Evolutionary conservation across 1,284 basidiomycete species (phyloP), one percentile per base, ranked within the genome.

Genomic region (Pisolithus thermaeus): DNA sequence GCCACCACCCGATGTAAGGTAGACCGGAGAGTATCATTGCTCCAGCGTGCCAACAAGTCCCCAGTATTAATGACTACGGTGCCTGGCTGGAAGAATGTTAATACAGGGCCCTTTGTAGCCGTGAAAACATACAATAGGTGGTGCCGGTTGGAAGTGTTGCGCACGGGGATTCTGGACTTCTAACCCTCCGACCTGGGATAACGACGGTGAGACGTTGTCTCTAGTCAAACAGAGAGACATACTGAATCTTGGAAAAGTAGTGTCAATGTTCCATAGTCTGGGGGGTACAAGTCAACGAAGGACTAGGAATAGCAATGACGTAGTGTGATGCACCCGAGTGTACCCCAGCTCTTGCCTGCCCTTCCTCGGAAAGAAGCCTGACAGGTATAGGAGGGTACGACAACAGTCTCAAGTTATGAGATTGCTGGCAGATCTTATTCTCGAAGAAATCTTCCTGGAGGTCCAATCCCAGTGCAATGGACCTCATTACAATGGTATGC

Each of bases 11-110:
- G 81, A 67, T 92, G 90, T 7, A 91, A 75, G 1, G 90, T 92
- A 39, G 87, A 89, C 22, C 84, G 79, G 38, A 92, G 72, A 18
- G 84, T 73, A 66, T 90, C 85, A 67, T 92, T 92, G 57, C 84
- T 87, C 90, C 90, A 92, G 38, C 90, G 83, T 5, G 86, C 78
- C 20, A 93, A 75, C 18, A 92, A 76, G 65, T 92, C 90, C 5
- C 87, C 90, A 4, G 89, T 84, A 60, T 93, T 93, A 48, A 92
- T 78, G 28, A 93, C 87, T 51, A 92, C 85, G 3, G 90, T 90
- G 11, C 79, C 87, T 4, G 83, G 80, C 80, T 91, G 18, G 54
- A 55, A 38, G 51, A 48, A 38, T 58, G 58, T 53, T 27, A 55
- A 52, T 25, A 11, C 28, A 39, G 38, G 44, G 40, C 37, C 45